phyloP scores from a whole-genome alignment of 2,329 filamentous ascomycete species.

The Pseudopithomyces chartarum region DNA sequence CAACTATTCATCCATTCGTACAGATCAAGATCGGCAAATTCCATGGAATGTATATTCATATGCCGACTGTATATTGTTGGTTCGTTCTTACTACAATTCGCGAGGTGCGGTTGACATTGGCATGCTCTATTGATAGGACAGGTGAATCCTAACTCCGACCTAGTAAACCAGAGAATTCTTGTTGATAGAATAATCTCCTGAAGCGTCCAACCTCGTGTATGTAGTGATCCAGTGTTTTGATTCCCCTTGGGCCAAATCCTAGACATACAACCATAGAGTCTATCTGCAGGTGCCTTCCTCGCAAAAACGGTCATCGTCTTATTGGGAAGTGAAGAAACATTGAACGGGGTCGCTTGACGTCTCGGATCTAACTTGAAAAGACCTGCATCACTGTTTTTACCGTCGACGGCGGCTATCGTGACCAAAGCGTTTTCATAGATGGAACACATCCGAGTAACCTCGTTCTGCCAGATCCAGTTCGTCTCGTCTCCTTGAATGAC shows the following conservation, averaged over 20 bases:
- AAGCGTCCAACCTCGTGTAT: conserved; percentile 11
- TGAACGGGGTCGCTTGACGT: neutral
- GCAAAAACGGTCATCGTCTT: neutral
- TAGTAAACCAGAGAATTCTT: conserved; percentile 9
- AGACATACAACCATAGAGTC: neutral
- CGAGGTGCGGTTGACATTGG: conserved; percentile 2
- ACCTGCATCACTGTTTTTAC: neutral
- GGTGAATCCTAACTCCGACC: conserved; percentile 6
- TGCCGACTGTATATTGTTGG: neutral
- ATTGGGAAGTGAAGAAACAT: no score
- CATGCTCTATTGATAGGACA: conserved; percentile 6
- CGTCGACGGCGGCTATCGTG: conserved; percentile 13
- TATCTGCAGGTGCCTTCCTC: neutral
- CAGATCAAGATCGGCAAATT: neutral
- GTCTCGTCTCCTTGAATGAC: conserved; percentile 20
- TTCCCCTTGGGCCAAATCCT: no score
- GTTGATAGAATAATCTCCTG: conserved; percentile 9
- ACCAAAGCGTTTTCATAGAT: conserved; percentile 10
- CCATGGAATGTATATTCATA: neutral
- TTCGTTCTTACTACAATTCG: neutral
- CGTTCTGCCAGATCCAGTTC: conserved; percentile 4
- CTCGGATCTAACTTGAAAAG: neutral
- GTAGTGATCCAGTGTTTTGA: neutral
- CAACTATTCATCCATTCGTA: neutral
- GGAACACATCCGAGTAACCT: conserved; percentile 17